Conservation (phyloP, 352 stramenopile species). For the Globisporangium uncinulatum region DNA sequence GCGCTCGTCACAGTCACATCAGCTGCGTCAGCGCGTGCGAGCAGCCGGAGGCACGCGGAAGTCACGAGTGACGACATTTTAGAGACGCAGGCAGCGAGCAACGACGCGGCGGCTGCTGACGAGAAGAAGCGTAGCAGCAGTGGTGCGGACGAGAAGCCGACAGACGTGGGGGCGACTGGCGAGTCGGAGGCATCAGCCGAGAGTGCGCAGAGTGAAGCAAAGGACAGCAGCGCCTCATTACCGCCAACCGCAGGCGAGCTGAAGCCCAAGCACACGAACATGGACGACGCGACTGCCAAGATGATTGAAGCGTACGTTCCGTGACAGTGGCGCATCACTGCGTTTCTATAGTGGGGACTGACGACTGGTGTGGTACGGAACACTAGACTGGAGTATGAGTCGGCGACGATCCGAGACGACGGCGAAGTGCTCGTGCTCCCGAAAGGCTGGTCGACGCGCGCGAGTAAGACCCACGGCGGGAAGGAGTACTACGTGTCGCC, state of each 20-base stretch:
- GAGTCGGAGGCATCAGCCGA: slow-evolving; percentile 14
- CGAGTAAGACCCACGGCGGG: slow-evolving; percentile 77
- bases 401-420: slow-evolving; percentile 52
- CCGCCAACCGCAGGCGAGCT: not conserved
- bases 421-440: slow-evolving; percentile 72
- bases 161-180: not conserved
- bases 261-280: slow-evolving; percentile 42
- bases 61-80: slow-evolving; percentile 12
- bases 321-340: not conserved
- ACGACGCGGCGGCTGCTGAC: not conserved
- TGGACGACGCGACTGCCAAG: slow-evolving; percentile 53
- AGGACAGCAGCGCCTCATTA: slow-evolving; percentile 19
- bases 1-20: not conserved
- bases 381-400: slow-evolving; percentile 46
- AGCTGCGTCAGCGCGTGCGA: not conserved
- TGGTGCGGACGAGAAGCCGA: slow-evolving; percentile 5
- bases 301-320: slow-evolving; percentile 47
- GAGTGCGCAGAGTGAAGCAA: slow-evolving; percentile 37
- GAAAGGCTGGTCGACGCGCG: slow-evolving; percentile 72
- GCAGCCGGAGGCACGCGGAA: not conserved
- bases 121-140: slow-evolving; percentile 1
- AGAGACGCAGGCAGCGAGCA: slow-evolving; percentile 6
- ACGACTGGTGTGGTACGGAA: not conserved
- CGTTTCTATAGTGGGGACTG: not conserved
- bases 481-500: slow-evolving; percentile 86